Conservation (phyloP, 306 rosid species). For the Canavalia ensiformis region DNA sequence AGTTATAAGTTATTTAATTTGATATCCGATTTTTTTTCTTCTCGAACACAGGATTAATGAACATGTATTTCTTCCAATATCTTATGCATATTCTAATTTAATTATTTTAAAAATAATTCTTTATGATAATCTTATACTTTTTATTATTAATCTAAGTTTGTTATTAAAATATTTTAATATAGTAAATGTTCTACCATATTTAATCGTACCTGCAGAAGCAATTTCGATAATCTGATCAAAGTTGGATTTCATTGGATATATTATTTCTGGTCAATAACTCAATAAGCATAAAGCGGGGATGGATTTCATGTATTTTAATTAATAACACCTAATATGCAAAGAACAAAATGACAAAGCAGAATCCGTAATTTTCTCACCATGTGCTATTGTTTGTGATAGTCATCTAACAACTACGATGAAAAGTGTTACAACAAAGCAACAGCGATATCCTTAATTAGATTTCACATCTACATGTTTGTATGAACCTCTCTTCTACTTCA, state of each 20-base stretch:
- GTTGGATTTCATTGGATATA: not conserved
- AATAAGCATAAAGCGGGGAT: slow-evolving; percentile 37
- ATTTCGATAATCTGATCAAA: slow-evolving; percentile 18
- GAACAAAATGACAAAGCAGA: slow-evolving; percentile 39
- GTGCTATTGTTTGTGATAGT: slow-evolving; percentile 37
- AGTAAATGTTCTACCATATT: not conserved
- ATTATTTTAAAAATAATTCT: too few relatives aligned
- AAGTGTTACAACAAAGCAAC: slow-evolving; percentile 29
- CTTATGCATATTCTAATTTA: too few relatives aligned
- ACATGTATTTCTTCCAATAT: too few relatives aligned
- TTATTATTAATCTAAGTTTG: too few relatives aligned
- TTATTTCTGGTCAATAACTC: slow-evolving; percentile 43
- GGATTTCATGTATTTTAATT: slow-evolving; percentile 31
- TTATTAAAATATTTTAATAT: too few relatives aligned
- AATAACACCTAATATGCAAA: slow-evolving; percentile 22
- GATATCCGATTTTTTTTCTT: too few relatives aligned
- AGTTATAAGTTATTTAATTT: too few relatives aligned
- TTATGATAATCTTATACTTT: too few relatives aligned
- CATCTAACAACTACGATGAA: slow-evolving; percentile 18
- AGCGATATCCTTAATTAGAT: slow-evolving; percentile 18
- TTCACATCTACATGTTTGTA: not conserved
- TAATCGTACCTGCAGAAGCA: slow-evolving; percentile 35
- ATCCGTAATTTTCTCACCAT: slow-evolving; percentile 36
- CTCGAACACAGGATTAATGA: too few relatives aligned
- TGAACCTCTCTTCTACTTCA: not conserved